Conservation (phyloP, 345 rosid species). For the Populus tremula region DNA sequence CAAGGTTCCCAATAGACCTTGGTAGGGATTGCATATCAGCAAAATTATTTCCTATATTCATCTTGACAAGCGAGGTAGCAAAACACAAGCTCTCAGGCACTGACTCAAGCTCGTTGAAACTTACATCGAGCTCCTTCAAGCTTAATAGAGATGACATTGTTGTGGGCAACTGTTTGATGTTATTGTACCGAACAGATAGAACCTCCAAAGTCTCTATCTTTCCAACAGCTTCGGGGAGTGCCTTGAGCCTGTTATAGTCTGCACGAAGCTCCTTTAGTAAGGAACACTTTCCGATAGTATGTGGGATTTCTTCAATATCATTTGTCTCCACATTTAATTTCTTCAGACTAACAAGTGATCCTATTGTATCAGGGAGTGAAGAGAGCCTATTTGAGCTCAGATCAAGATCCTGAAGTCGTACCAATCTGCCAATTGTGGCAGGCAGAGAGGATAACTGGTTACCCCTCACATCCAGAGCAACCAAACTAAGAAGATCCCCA, state of each 20-base stretch:
- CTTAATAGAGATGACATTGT: conserved; percentile 78
- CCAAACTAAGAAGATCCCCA: conserved; percentile 70
- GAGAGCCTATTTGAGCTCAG: conserved; percentile 75
- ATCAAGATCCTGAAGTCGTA: conserved; percentile 79
- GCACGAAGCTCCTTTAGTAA: conserved; percentile 69
- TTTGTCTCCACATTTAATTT: conserved; percentile 76
- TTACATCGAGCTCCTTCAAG: conserved; percentile 81
- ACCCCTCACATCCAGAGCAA: conserved; percentile 64
- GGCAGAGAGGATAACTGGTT: conserved; percentile 80
- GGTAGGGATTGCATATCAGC: conserved; percentile 80
- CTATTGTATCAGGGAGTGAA: conserved; percentile 61
- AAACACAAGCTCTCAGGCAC: conserved; percentile 94
- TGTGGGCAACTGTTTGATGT: conserved; percentile 81
- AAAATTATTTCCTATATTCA: conserved; percentile 89
- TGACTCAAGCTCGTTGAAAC: conserved; percentile 95
- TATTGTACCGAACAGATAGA: conserved; percentile 76
- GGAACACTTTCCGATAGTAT: conserved; percentile 66
- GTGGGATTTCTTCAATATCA: conserved; percentile 83
- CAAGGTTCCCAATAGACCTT: conserved; percentile 89
- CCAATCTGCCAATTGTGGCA: conserved; percentile 51
- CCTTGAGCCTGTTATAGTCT: conserved; percentile 90
- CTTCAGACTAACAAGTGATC: conserved; percentile 64
- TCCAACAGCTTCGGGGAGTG: conserved; percentile 97
- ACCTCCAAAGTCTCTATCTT: conserved; percentile 75
- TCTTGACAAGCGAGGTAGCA: conserved; percentile 77